Percentiles rank a stretch among this genome's conserved stretches.
Evolutionary conservation across 2,329 filamentous ascomycete species (phyloP).

Genomic region (Penicillium sp.): DNA sequence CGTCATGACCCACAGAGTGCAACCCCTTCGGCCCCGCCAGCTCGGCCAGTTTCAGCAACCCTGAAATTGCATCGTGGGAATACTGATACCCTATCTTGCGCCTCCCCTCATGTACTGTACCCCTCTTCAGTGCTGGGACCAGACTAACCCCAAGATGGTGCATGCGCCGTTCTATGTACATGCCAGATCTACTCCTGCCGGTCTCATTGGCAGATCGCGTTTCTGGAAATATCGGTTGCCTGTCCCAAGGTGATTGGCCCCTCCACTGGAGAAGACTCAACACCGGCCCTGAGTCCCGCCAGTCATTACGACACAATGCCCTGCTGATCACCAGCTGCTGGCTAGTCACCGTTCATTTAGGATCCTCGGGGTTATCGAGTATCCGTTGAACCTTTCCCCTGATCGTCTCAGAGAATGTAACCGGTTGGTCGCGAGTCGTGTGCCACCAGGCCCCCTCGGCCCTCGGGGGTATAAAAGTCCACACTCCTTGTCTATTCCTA

Average conservation of each 20-base stretch:
- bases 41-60: conserved; percentile 24
- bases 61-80: conserved; percentile 16
- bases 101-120: conserved; percentile 9
- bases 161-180: conserved; percentile 14
- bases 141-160: conserved; percentile 16
- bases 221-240: conserved; percentile 14
- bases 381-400: conserved; percentile 10
- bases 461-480: conserved; percentile 21
- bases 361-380: conserved; percentile 1
- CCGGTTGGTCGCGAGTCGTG: conserved; percentile 17
- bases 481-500: conserved; percentile 5
- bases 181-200: conserved; percentile 17
- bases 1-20: background rate
- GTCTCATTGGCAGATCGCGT: conserved; percentile 11
- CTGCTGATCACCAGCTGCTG: conserved; percentile 20
- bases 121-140: conserved; percentile 6
- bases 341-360: background rate
- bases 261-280: conserved; percentile 12
- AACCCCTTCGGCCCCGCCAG: conserved; percentile 11
- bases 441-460: conserved; percentile 13
- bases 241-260: conserved; percentile 10
- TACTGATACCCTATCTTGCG: conserved; percentile 8
- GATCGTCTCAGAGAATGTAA: conserved; percentile 17
- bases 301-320: conserved; percentile 9
- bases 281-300: conserved; percentile 7